Evolutionary conservation across 2,329 filamentous ascomycete genomes (phyloP), one percentile per base, ranked within the genome.

Genomic region (Pseudogymnoascus sp.): DNA sequence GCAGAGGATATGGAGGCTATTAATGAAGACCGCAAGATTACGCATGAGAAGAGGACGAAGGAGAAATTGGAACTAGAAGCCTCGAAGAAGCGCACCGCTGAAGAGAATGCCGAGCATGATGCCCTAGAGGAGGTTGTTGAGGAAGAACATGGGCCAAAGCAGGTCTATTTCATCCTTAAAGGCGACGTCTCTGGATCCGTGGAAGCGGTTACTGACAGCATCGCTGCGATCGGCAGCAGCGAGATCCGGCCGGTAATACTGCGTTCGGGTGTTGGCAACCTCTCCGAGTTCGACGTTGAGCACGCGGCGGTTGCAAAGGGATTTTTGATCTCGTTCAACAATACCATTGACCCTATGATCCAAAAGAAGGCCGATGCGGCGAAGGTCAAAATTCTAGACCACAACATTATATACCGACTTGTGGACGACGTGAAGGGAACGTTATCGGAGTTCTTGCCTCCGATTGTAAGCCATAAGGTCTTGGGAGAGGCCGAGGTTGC

Each of bases 131-230:
- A 71, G 31, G 69, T 70, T 3, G 70, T 67, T 21, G 71, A 71
- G 25, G 70, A 71, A 31, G 73, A 73, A 4, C 78, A 76, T 35
- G 78, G 80, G 7, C 75, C 81, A 6, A 79, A 80, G 60, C 77
- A 82, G 14, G 82, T 96, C 58, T 89, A 89, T 69, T 95, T 97
- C 75, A 85, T 95, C 63, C 81, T 99, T 77, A 96, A 96, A 75
- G 93, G 88, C 61, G 95, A 99, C 70, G 95, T 97, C 16, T 90
- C 89, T 65, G 95, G 95, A 38, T 97, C 93, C 0, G 92, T 93
- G 0, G 95, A 99, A 78, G 95, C 95, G 2, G 89, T 97, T 2
- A 81, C 87, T 64, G 88, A 90, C 59, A 88, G 88, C 7, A 82
- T 99, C 63, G 79, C 86, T 65, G 85, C 88, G 64, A 81, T 97